Evolutionary conservation across 306 rosid species (phyloP).

Genomic region (Abrus precatorius): DNA sequence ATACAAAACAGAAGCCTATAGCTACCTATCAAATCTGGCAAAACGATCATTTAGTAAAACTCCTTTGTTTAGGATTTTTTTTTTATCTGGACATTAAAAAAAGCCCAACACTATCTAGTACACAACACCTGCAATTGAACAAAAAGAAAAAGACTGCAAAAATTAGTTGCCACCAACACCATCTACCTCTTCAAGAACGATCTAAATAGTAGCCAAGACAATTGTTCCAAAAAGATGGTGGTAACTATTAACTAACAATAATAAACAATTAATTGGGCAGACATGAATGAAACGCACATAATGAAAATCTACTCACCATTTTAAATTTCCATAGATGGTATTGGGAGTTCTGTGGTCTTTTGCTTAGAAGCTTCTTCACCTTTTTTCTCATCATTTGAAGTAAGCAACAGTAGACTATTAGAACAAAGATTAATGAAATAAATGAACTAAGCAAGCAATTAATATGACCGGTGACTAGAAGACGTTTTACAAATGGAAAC

Average conservation of each 20-base stretch:
- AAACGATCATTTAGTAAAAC: background rate
- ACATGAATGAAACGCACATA: background rate
- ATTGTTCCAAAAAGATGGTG: background rate
- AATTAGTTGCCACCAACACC: conserved; percentile 20
- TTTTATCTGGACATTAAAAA: too few species aligned
- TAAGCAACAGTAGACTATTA: conserved; percentile 13
- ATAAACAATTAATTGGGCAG: background rate
- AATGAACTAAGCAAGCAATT: background rate
- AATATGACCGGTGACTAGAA: background rate
- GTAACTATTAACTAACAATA: background rate
- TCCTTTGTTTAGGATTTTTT: background rate
- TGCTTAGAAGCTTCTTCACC: conserved; percentile 48
- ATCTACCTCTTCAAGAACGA: background rate
- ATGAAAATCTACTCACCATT: background rate
- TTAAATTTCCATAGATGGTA: background rate
- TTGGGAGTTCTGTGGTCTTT: too few species aligned
- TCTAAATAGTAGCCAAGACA: conserved; percentile 9
- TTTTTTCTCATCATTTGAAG: conserved; percentile 36
- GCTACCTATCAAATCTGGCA: background rate
- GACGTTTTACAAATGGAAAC: background rate
- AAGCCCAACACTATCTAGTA: background rate
- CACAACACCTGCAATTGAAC: background rate
- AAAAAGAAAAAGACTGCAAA: background rate
- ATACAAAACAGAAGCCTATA: background rate
- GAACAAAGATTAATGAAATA: background rate